Evolutionary conservation across 108 stramenopile genomes (phyloP).

Genomic region (Nannochloropsis gaditana): DNA sequence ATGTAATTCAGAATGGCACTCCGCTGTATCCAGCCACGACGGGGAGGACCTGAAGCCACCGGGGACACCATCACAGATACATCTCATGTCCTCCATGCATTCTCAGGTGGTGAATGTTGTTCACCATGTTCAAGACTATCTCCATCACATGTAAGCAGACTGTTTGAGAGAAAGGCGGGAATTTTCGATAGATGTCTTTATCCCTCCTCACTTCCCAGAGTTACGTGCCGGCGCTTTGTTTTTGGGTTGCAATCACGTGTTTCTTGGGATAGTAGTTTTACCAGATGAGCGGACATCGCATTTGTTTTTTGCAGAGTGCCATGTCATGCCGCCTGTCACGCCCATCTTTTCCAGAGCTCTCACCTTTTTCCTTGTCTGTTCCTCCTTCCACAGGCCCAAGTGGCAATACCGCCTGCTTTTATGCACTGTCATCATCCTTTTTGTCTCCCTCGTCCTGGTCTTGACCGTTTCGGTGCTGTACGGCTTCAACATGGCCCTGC

Average conservation of each 20-base stretch:
- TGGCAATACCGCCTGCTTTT: not conserved
- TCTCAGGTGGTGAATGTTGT: not conserved
- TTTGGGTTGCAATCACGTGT: too few species aligned
- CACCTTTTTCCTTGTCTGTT: not conserved
- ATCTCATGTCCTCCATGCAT: not conserved
- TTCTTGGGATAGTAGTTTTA: too few species aligned
- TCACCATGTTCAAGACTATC: conserved; percentile 1
- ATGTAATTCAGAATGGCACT: too few species aligned
- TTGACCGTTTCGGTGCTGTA: not conserved
- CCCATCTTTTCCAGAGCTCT: not conserved
- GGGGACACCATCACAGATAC: not conserved
- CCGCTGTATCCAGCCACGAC: too few species aligned
- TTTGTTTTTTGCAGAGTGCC: too few species aligned
- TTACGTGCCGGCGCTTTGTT: too few species aligned
- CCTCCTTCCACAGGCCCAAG: not conserved
- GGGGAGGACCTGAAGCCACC: too few species aligned
- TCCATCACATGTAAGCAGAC: not conserved
- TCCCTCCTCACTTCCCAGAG: too few species aligned
- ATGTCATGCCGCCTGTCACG: too few species aligned
- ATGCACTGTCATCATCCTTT: not conserved
- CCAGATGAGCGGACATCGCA: too few species aligned
- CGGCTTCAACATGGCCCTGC: conserved; percentile 3
- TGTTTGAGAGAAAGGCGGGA: too few species aligned
- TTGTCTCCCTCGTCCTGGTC: not conserved
- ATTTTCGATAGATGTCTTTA: too few species aligned